Evolutionary conservation across 768 basidiomycete genomes (phyloP), one percentile per base, ranked within the genome.

Genomic region (Boletus bicolor): DNA sequence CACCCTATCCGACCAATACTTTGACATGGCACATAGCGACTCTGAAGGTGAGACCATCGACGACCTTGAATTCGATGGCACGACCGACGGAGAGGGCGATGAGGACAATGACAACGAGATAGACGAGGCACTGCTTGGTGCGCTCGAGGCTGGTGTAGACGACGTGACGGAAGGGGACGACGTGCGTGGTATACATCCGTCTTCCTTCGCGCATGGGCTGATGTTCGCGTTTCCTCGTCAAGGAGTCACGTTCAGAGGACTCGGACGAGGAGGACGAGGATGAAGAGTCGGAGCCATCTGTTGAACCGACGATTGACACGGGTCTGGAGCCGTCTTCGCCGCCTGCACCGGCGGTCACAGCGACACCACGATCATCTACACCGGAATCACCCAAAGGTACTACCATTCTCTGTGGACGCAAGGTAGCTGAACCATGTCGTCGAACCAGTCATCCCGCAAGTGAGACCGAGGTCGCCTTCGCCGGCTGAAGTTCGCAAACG

Each of bases 121-220:
- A 5, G 83, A 82, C 52, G 84, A 85, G 34, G 85, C 84, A 49
- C 75, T 81, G 12, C 79, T 86, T 32, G 85, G 82, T 44, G 82
- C 79, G 14, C 77, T 85, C 57, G 80, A 81, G 35, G 75, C 69
- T 11, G 77, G 76, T 19, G 73, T 77, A 61, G 86, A 87, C 58
- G 86, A 88, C 42, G 85, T 75, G 7, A 82, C 85, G 0, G 88
- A 89, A 55, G 85, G 74, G 49, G 87, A 87, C 51, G 89, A 89
- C 68, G 89, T 90, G 68, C 62, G 84, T 76, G 30, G 45, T 32
- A 32, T 12, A 14, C 14, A 44, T 48, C 28, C 57, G 32, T 17
- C 34, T 37, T 43, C 10, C 14, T 39, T n/a, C 34, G 51, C 32
- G 52, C 54, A 26, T 42, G 17, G 7, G 35, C 53, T 58, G 49